These are phyloP conservation scores for Calcarisporium arbuscula DNA, from an alignment of 2,329 filamentous ascomycete species.

Conservation along the genomic window DNA sequence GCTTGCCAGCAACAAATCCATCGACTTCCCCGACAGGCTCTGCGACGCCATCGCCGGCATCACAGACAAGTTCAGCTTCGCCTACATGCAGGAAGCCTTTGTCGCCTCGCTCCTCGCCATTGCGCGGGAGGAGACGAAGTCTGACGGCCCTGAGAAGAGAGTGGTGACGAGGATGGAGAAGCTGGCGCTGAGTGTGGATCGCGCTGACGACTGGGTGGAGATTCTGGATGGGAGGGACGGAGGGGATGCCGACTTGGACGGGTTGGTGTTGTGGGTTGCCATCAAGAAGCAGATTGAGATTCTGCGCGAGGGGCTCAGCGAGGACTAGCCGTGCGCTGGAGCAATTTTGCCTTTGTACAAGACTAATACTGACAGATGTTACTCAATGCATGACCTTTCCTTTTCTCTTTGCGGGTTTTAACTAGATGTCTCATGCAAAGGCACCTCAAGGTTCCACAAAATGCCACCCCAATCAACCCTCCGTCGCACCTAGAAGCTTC, in stretches of 20 bases:
- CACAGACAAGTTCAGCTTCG: conserved; percentile 61
- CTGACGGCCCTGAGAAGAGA: no score
- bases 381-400: no score
- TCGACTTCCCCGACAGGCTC: conserved; percentile 52
- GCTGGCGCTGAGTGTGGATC: not conserved
- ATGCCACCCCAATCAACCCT: no score
- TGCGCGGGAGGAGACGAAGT: conserved; percentile 28
- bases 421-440: no score
- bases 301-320: conserved; percentile 44
- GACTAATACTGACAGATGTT: no score
- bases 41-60: conserved; percentile 54
- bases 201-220: conserved; percentile 32
- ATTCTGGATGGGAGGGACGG: conserved; percentile 18
- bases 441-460: no score
- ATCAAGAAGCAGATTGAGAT: conserved; percentile 58
- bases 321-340: no score
- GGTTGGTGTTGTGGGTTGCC: conserved; percentile 51
- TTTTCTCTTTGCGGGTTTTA: no score
- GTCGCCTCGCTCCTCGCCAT: conserved; percentile 56
- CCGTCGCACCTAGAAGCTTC: conserved; percentile 1
- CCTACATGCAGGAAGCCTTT: conserved; percentile 65
- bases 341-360: no score
- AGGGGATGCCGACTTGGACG: conserved; percentile 37
- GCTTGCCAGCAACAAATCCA: conserved; percentile 47
- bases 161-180: not conserved